phyloP scores from a whole-genome alignment of 345 rosid genomes.

The Lepidium sativum region DNA sequence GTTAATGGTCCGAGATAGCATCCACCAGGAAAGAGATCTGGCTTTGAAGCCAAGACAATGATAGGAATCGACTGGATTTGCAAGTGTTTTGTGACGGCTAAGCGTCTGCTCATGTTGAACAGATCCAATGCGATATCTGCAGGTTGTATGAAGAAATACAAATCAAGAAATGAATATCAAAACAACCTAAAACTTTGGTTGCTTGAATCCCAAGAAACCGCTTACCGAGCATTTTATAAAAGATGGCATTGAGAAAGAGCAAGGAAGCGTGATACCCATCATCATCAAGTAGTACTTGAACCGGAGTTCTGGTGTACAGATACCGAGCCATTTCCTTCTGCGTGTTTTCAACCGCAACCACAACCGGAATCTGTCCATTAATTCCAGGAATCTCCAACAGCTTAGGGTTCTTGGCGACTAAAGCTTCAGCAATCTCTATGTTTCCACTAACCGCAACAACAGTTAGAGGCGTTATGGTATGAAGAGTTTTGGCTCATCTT shows the following conservation, averaged over 20 bases:
- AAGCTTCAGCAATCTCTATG: constrained; percentile 21
- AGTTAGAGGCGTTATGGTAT: constrained; percentile 26
- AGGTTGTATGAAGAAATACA: neutral
- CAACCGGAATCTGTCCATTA: constrained; percentile 23
- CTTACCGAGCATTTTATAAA: constrained; percentile 15
- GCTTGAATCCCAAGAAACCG: too few species aligned
- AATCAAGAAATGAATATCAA: neutral
- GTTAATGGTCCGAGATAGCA: constrained; percentile 18
- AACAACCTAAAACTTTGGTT: neutral
- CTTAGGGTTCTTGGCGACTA: constrained; percentile 25
- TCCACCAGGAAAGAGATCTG: constrained; percentile 26
- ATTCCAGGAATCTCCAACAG: constrained; percentile 25
- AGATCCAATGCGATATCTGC: constrained; percentile 26
- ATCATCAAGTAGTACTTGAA: constrained; percentile 18
- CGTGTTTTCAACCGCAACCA: constrained; percentile 22
- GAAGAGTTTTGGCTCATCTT: constrained; percentile 20
- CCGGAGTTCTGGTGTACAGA: constrained; percentile 25
- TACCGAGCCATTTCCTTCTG: constrained; percentile 29
- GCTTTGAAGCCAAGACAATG: constrained; percentile 30
- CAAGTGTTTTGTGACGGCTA: constrained; percentile 26
- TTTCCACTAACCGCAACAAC: constrained; percentile 29
- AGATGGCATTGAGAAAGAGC: constrained; percentile 23
- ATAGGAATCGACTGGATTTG: constrained; percentile 26
- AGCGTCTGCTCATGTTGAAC: constrained; percentile 17
- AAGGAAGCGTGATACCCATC: constrained; percentile 22